Evolutionary conservation across 495 filamentous ascomycete genomes (phyloP), one percentile per base, ranked within the genome.

Genomic region (Letharia lupina): DNA sequence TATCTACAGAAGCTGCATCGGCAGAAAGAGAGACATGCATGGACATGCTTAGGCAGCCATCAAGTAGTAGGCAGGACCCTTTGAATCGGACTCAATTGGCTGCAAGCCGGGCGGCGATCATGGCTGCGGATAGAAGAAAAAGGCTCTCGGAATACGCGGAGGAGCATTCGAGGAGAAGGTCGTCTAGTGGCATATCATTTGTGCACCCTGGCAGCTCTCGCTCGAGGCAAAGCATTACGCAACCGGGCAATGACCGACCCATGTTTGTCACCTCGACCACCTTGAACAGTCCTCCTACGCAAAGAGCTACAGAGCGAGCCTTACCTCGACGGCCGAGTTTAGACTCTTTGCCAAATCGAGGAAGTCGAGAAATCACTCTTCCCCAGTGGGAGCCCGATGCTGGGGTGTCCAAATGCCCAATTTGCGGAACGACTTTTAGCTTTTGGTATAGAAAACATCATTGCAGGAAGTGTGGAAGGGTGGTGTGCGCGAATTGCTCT

Each of bases 391-490:
- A 97, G 76, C 88, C 91, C 1, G 93, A 97, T 74, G 77, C 82
- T 28, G 88, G 91, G 67, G 91, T 87, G 23, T 83, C 84, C 0
- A 79, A 82, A 48, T 97, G 93, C 75, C 91, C 91, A 2, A 96
- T 96, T 50, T 97, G 93, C 68, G 74, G 75, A 40, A 86, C 80
- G 5, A 79, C 82, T 23, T 97, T 97, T 70, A 89, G 82, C 71
- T 91, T 96, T 70, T 96, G 89, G 82, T 85, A 91, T 73, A 82
- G 93, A 62, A 94, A 93, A 72, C 93, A 97, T 74, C 93, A 97
- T 73, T 97, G 93, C 77, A 91, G 93, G 62, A 97, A 96, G 79
- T 98, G 94, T 75, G 94, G 94, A 10, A 83, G 93, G 40, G 95
- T 98, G 2, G 95, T 98, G 18, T 98, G 94, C 74, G 84, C 87